Evolutionary conservation across 805 yeast species (phyloP).

Genomic region (Hanseniaspora mollemarum): DNA sequence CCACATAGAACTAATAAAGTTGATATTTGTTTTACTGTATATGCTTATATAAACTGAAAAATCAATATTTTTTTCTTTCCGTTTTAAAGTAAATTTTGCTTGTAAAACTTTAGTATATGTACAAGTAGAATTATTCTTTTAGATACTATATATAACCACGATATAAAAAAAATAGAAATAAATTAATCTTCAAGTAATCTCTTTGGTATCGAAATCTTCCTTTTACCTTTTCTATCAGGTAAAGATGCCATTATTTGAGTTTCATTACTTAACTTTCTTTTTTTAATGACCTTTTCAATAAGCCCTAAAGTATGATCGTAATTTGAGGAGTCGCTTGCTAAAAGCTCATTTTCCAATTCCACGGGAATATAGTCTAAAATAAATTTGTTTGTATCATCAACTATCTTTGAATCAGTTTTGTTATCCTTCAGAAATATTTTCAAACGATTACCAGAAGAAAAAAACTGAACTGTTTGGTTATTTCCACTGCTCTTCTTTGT

Average conservation of each 20-base stretch:
- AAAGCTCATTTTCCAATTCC: not conserved
- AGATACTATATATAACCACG: not conserved
- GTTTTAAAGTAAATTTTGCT: not conserved
- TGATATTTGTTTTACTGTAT: too few relatives aligned
- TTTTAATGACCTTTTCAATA: not conserved
- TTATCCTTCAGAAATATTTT: not conserved
- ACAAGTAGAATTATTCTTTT: not conserved
- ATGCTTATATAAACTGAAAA: too few relatives aligned
- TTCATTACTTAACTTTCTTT: not conserved
- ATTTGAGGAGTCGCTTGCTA: not conserved
- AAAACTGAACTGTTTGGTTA: not conserved
- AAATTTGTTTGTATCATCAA: constrained; percentile 8
- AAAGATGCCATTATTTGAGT: not conserved
- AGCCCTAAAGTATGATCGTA: not conserved
- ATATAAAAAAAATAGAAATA: not conserved
- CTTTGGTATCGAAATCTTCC: constrained; percentile 12
- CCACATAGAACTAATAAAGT: too few relatives aligned
- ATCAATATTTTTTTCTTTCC: not conserved
- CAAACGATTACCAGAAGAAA: constrained; percentile 1
- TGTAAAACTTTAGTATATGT: not conserved
- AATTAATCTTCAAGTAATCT: constrained; percentile 4
- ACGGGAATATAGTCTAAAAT: constrained; percentile 9
- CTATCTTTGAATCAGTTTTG: not conserved
- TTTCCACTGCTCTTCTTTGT: not conserved
- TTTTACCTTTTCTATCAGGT: constrained; percentile 9